Evolutionary conservation across 2,329 filamentous ascomycete genomes (phyloP).

Genomic region (Pseudocercospora eumusae): DNA sequence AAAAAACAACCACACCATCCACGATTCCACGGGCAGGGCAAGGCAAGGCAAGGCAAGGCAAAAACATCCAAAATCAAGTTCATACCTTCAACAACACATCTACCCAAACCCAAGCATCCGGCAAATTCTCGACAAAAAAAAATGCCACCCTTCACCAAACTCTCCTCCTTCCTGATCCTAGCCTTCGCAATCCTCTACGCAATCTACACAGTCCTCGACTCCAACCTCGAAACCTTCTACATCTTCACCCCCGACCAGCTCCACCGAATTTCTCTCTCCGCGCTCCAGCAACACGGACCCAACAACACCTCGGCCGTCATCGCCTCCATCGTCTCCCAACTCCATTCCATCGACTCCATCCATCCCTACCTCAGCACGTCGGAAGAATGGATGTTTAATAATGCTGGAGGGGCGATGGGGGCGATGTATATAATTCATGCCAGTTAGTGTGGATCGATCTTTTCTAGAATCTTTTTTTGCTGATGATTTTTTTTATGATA

Average conservation of each 20-base stretch:
- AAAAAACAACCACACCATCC: neutral
- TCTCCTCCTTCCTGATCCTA: slow-evolving; percentile 58
- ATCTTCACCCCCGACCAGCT: slow-evolving; percentile 71
- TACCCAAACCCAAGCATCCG: neutral
- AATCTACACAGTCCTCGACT: slow-evolving; percentile 59
- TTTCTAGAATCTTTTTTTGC: no score
- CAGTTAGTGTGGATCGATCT: slow-evolving; percentile 54
- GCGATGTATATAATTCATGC: slow-evolving; percentile 89
- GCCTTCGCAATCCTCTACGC: slow-evolving; percentile 58
- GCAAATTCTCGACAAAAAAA: neutral
- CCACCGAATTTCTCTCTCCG: slow-evolving; percentile 66
- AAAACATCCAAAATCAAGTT: neutral
- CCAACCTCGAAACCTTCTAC: slow-evolving; percentile 62
- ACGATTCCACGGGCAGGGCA: neutral
- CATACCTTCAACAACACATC: neutral
- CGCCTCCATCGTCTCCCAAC: slow-evolving; percentile 67
- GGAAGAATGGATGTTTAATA: slow-evolving; percentile 90
- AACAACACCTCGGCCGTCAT: slow-evolving; percentile 73
- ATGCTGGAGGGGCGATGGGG: slow-evolving; percentile 87
- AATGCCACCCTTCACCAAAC: slow-evolving; percentile 16
- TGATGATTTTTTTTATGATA: slow-evolving; percentile 11
- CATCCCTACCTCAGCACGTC: slow-evolving; percentile 59
- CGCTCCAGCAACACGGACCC: slow-evolving; percentile 67
- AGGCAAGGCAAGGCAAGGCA: no score
- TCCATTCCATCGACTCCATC: slow-evolving; percentile 53